These are phyloP conservation scores for Cytospora schulzeri DNA, from an alignment of 2,329 filamentous ascomycete species.

Conservation along the genomic window DNA sequence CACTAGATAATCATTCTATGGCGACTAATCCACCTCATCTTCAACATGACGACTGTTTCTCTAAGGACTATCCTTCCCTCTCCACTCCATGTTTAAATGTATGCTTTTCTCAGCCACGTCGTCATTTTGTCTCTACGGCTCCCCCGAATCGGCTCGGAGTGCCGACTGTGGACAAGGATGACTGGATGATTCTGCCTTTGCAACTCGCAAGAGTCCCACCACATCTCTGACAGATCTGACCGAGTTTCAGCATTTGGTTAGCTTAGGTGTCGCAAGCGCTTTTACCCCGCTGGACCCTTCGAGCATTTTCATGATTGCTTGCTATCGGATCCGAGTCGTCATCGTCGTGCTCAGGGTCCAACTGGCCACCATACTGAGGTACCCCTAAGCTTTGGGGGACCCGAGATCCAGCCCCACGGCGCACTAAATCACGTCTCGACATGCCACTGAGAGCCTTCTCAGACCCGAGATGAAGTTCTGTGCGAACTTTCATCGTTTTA, in stretches of 20 bases:
- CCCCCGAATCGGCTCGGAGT: not conserved
- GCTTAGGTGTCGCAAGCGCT: not conserved
- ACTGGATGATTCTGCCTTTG: not conserved
- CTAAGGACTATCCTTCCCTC: not conserved
- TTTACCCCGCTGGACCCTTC: not conserved
- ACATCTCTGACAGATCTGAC: not conserved
- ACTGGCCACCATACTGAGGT: not conserved
- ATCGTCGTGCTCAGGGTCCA: not conserved
- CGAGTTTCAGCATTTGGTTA: not conserved
- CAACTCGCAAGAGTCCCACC: not conserved
- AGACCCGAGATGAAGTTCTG: not conserved
- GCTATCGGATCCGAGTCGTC: not conserved
- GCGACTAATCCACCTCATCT: not conserved
- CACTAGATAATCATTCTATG: not conserved
- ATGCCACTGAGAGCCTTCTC: constrained; percentile 5
- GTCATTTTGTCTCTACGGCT: not conserved
- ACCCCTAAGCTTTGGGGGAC: not conserved
- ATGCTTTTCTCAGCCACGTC: not conserved
- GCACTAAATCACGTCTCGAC: not conserved
- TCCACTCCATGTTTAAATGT: not conserved
- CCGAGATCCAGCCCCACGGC: not conserved
- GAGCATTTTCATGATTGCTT: not conserved
- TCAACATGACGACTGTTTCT: not conserved
- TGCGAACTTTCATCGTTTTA: not conserved
- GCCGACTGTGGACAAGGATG: not conserved